Conservation (phyloP, 148 eudicot genomes). For the Diospyros kaki region DNA sequence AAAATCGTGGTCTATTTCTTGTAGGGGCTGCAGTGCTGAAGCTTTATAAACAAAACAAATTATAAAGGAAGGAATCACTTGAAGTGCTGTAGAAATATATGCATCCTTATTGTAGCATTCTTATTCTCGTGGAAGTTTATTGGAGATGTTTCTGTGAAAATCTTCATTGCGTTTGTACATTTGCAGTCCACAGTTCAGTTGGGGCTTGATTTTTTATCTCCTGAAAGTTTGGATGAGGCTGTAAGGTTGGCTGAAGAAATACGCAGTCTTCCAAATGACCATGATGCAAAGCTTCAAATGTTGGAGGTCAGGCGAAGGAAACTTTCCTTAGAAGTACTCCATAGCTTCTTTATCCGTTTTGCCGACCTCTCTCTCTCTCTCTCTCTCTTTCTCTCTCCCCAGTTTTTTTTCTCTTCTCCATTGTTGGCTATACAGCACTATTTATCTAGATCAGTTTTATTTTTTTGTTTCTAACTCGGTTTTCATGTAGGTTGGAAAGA, state of each 20-base stretch:
- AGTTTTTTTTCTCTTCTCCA: not conserved
- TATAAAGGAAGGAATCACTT: not conserved
- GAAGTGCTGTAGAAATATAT: not conserved
- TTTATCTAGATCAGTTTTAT: not conserved
- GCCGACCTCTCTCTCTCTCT: not conserved
- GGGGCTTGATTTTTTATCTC: constrained; percentile 91
- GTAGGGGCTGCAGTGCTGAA: not conserved
- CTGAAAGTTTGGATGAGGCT: constrained; percentile 79
- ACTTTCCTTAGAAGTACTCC: constrained; percentile 11
- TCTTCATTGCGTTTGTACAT: constrained; percentile 11
- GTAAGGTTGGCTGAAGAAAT: constrained; percentile 74
- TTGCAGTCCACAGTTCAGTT: constrained; percentile 88
- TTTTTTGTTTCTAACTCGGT: constrained; percentile 6
- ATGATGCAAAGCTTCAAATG: constrained; percentile 83
- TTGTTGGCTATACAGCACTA: not conserved
- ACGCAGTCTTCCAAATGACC: constrained; percentile 87
- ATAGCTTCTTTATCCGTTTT: constrained; percentile 10
- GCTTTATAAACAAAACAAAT: not conserved
- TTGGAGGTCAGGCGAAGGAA: constrained; percentile 59
- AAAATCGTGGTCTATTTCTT: not conserved
- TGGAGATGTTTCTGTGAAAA: not conserved
- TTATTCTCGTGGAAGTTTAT: not conserved
- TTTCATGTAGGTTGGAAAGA: constrained; percentile 79
- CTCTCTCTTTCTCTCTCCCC: not conserved
- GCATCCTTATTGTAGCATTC: not conserved